phyloP scores from a whole-genome alignment of 1,284 basidiomycete genomes.

The Porogramme epimiltina region DNA sequence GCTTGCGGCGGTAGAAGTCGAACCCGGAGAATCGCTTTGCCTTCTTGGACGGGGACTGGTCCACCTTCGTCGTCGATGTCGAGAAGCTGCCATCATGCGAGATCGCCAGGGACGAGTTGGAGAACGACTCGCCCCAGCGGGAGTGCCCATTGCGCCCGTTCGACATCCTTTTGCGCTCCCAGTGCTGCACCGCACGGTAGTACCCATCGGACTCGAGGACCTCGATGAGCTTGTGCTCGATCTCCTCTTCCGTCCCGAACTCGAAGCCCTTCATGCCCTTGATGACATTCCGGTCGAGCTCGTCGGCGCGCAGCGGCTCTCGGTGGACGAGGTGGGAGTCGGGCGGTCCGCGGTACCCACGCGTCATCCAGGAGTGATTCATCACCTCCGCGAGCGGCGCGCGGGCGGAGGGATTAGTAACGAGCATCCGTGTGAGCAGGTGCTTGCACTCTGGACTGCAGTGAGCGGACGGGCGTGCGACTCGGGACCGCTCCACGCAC shows the following conservation, averaged over 20 bases:
- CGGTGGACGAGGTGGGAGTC: constrained; percentile 87
- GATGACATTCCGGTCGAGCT: constrained; percentile 87
- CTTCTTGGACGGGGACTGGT: constrained; percentile 55
- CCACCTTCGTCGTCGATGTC: constrained; percentile 40
- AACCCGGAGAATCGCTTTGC: constrained; percentile 84
- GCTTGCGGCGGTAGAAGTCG: constrained; percentile 91
- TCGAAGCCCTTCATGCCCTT: constrained; percentile 96
- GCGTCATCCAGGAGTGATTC: constrained; percentile 92
- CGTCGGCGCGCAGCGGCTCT: constrained; percentile 84
- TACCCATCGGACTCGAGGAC: constrained; percentile 85
- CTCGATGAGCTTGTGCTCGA: constrained; percentile 72
- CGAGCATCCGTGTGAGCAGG: constrained; percentile 92
- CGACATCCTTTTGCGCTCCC: constrained; percentile 69
- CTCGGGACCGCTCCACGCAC: constrained; percentile 44
- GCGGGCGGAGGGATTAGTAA: constrained; percentile 87
- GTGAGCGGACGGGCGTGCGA: constrained; percentile 12
- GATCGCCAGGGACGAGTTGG: constrained; percentile 67
- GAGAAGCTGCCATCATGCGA: constrained; percentile 53
- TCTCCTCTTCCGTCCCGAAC: constrained; percentile 88
- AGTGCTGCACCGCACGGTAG: constrained; percentile 68
- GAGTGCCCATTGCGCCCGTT: constrained; percentile 41
- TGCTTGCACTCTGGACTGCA: constrained; percentile 84
- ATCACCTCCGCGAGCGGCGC: constrained; percentile 90
- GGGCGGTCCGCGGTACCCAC: constrained; percentile 82
- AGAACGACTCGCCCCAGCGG: constrained; percentile 55